Base-by-base conservation (phyloP, 148 eudicot genomes). In the Polygonum aviculare region DNA sequence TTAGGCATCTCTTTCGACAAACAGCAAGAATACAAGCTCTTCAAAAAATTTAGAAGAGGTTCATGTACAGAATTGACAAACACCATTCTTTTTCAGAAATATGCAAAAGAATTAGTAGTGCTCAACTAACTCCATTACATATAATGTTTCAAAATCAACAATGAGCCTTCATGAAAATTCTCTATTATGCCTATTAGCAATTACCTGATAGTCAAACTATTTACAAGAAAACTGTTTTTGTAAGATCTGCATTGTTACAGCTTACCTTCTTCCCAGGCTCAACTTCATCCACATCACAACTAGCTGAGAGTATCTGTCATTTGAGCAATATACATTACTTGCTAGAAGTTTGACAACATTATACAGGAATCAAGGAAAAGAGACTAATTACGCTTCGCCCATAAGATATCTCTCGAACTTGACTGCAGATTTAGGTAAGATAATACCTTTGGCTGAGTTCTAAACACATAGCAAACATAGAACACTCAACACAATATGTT, bases 371-470 rank as follows among this genome's bases (percentile, higher is more conserved):
- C 59, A 69, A 14, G 60, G 49, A 76, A 50, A 47, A 11, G 48
- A 74, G 51, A 38, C 72, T 69, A 77, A 15, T 41, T 52, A 33
- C 47, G 35, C 89, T 76, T 92, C 94, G 49, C 99, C 99, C 89
- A 92, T 80, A 35, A 95, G 94, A 79, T 95, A 92, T 49, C 96
- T 88, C 86, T 95, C 99, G 67, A 92, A 92, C 79, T 95, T 95
- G 48, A 95, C 97, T 16, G 96, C 97, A 45, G 97, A 89, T 84
- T 92, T 95, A 2, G 97, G 97, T 81, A 92, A 87, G 79, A 95
- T 85, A 73, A 95, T 91, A 79, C 96, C 99, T 16, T 97, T 97
- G 36, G 96, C 96, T 54, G 99, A 95, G 92, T 92, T 95, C 97
- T 95, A 85, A 50, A 75, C 1, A 36, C 57, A 12, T 21, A 45